phyloP scores from a whole-genome alignment of 2,329 filamentous ascomycete species.

The Penicillium sp. region DNA sequence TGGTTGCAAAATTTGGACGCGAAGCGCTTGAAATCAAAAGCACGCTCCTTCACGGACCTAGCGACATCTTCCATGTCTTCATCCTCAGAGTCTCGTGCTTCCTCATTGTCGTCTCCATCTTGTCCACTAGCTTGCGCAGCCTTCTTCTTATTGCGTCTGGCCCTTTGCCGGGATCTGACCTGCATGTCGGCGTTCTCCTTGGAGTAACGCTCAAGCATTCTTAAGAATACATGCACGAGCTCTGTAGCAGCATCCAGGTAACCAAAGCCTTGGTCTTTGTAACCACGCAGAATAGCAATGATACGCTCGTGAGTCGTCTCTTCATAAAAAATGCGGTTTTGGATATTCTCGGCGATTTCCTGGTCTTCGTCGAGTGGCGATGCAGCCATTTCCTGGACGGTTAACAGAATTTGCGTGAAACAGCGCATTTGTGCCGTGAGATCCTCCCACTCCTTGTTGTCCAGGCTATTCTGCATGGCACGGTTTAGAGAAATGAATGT shows the following conservation, averaged over 20 bases:
- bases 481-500: constrained; percentile 88
- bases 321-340: constrained; percentile 97
- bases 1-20: constrained; percentile 78
- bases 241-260: constrained; percentile 93
- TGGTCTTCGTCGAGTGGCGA: constrained; percentile 88
- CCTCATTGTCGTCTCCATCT: constrained; percentile 55
- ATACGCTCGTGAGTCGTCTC: constrained; percentile 89
- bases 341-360: constrained; percentile 96
- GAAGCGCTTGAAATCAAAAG: constrained; percentile 90
- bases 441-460: constrained; percentile 84
- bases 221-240: constrained; percentile 84
- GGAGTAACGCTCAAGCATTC: constrained; percentile 88
- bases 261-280: constrained; percentile 90
- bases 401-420: constrained; percentile 90
- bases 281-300: constrained; percentile 75
- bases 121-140: constrained; percentile 41
- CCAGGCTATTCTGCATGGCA: constrained; percentile 74
- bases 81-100: constrained; percentile 58
- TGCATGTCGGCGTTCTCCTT: constrained; percentile 95
- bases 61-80: constrained; percentile 75
- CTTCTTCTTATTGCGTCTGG: constrained; percentile 67
- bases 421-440: constrained; percentile 87
- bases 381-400: constrained; percentile 87
- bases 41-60: constrained; percentile 73
- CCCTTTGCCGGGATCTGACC: constrained; percentile 75